Conservation (phyloP, 2,329 filamentous ascomycete species). For the Phialophora verrucosa region DNA sequence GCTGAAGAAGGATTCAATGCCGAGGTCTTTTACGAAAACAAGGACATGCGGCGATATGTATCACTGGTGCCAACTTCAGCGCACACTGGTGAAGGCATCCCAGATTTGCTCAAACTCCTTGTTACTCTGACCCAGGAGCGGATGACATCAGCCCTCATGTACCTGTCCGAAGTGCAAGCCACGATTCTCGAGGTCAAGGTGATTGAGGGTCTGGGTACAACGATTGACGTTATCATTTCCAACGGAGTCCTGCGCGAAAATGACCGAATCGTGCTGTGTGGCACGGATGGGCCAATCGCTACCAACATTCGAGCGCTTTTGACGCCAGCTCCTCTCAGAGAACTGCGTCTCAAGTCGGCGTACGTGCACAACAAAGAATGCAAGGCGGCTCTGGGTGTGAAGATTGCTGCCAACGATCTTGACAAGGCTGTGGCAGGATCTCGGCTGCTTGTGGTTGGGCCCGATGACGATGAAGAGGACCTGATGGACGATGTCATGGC, state of each 20-base stretch:
- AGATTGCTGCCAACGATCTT: constrained; percentile 94
- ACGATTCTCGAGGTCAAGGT: constrained; percentile 99
- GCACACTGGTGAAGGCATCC: constrained; percentile 98
- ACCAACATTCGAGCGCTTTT: constrained; percentile 95
- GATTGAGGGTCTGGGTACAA: constrained; percentile 98
- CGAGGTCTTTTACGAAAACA: constrained; percentile 96
- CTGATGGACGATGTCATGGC: constrained; percentile 95
- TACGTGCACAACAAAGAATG: constrained; percentile 99
- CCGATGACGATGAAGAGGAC: constrained; percentile 95
- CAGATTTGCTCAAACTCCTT: constrained; percentile 97
- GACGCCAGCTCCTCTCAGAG: constrained; percentile 89
- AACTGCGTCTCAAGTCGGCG: constrained; percentile 90
- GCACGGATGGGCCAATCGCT: constrained; percentile 92
- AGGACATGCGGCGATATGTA: constrained; percentile 90
- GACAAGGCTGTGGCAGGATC: constrained; percentile 97
- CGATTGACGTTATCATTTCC: constrained; percentile 93
- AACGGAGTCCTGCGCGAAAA: constrained; percentile 95
- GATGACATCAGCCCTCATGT: constrained; percentile 97
- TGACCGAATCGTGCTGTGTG: constrained; percentile 91
- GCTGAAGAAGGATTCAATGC: constrained; percentile 97
- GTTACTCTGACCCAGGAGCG: constrained; percentile 91
- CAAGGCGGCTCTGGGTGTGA: constrained; percentile 97
- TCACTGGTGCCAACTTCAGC: constrained; percentile 98
- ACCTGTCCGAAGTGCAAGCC: constrained; percentile 94
- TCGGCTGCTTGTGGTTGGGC: constrained; percentile 88